Percentiles rank a stretch among this genome's conserved stretches.
phyloP scores from a whole-genome alignment of 306 rosid species.

The Begonia fuchsioides region DNA sequence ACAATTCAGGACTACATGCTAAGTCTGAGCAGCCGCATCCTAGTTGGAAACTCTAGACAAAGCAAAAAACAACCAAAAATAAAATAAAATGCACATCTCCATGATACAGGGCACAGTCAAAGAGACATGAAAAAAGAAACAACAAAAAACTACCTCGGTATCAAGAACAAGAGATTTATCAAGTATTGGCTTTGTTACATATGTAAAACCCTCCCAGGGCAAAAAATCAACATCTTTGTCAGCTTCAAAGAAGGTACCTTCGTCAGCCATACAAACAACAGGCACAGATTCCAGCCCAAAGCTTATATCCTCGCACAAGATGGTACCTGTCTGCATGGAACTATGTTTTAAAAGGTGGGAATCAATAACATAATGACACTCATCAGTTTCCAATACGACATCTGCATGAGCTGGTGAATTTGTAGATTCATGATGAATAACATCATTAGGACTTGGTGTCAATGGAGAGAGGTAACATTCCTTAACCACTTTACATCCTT shows the following conservation, averaged over 20 bases:
- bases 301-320: constrained; percentile 84
- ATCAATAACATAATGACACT: constrained; percentile 57
- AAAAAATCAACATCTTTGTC: constrained; percentile 23
- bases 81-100: constrained; percentile 2
- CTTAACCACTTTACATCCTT: constrained; percentile 44
- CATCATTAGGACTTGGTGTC: constrained; percentile 35
- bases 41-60: constrained; percentile 51
- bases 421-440: constrained; percentile 15
- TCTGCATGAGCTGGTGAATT: constrained; percentile 23
- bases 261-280: constrained; percentile 64
- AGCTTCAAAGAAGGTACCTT: no score
- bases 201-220: constrained; percentile 82
- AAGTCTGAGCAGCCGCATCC: constrained; percentile 67
- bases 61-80: constrained; percentile 3
- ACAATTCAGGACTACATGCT: constrained; percentile 67
- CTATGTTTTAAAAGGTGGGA: constrained; percentile 32
- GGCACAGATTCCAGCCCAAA: constrained; percentile 74
- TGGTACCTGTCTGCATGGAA: constrained; percentile 27
- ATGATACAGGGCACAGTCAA: constrained; percentile 4
- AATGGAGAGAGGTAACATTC: constrained; percentile 42
- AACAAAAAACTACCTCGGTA: constrained; percentile 52
- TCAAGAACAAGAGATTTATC: constrained; percentile 49
- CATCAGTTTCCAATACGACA: constrained; percentile 56
- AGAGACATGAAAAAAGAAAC: constrained; percentile 1
- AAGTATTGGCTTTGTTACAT: constrained; percentile 52